Percentiles rank a stretch among this genome's conserved stretches.
Conservation (phyloP, 257 asterid genomes). For the Solanum commersonii region DNA sequence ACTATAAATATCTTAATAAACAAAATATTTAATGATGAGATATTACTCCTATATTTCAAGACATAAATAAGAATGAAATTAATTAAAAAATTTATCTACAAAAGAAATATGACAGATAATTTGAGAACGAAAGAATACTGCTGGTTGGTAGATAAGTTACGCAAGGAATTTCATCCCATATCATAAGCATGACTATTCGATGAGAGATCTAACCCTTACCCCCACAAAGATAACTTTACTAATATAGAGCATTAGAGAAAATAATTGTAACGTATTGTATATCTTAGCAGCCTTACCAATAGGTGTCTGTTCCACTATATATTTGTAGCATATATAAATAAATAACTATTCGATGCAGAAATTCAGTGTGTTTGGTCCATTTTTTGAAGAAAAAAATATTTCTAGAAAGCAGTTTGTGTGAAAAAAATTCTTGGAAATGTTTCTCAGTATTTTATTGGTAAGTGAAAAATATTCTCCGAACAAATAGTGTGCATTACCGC, state of each 20-base stretch:
- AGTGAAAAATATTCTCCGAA: not conserved
- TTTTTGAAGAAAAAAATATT: not conserved
- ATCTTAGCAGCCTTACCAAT: not conserved
- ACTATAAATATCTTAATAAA: not conserved
- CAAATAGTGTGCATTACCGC: not conserved
- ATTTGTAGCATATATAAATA: not conserved
- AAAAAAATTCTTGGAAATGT: not conserved
- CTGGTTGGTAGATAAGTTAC: not conserved
- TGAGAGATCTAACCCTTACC: not conserved
- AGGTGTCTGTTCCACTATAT: not conserved
- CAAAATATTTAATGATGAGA: not conserved
- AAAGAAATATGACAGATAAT: not conserved
- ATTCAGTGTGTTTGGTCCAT: not conserved
- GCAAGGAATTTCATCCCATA: not conserved
- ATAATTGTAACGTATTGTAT: not conserved
- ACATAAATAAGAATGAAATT: not conserved
- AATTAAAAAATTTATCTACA: fast-evolving
- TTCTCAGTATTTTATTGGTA: not conserved
- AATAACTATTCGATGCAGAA: not conserved
- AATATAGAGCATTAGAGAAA: not conserved
- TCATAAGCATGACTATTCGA: not conserved
- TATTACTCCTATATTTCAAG: not conserved
- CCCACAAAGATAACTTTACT: not conserved
- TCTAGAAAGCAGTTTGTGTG: not conserved
- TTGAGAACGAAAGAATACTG: not conserved